phyloP scores from a whole-genome alignment of 2,329 filamentous ascomycete species.

The Xylariaceae sp. region DNA sequence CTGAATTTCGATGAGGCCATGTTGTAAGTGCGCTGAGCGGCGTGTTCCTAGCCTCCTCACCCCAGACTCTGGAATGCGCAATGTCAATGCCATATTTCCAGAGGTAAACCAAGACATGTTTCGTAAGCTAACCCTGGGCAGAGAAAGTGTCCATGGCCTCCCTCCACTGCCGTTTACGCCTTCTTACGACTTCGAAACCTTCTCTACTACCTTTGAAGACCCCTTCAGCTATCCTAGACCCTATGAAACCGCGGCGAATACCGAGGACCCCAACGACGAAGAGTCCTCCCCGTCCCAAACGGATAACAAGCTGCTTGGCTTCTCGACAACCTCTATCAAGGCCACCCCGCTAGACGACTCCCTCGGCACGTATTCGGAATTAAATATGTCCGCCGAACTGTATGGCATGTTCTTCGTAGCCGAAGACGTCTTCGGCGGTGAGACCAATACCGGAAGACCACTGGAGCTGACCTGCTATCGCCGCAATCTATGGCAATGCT shows the following conservation, averaged over 20 bases:
- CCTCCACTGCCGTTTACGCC: constrained; percentile 50
- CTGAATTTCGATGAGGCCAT: constrained; percentile 53
- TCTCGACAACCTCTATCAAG: constrained; percentile 60
- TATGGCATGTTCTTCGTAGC: constrained; percentile 89
- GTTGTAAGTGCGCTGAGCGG: constrained; percentile 39
- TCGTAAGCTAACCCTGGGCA: constrained; percentile 15
- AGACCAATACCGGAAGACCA: constrained; percentile 50
- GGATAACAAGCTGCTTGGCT: constrained; percentile 70
- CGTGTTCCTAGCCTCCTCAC: not conserved
- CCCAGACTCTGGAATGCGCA: not conserved
- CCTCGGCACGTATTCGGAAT: constrained; percentile 54
- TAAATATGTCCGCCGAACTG: constrained; percentile 68
- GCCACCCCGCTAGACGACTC: constrained; percentile 61
- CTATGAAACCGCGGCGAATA: constrained; percentile 40
- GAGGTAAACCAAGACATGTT: too few relatives aligned
- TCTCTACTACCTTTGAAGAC: constrained; percentile 61
- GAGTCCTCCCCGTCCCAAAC: constrained; percentile 51
- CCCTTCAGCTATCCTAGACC: constrained; percentile 56
- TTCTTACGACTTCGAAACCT: constrained; percentile 57
- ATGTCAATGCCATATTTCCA: not conserved
- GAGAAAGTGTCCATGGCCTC: constrained; percentile 40
- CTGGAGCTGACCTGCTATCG: constrained; percentile 92
- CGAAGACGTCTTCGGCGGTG: constrained; percentile 70
- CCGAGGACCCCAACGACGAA: constrained; percentile 39
- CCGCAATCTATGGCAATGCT: constrained; percentile 91